phyloP scores from a whole-genome alignment of 2,329 filamentous ascomycete species.

The Aspergillus neoniger region DNA sequence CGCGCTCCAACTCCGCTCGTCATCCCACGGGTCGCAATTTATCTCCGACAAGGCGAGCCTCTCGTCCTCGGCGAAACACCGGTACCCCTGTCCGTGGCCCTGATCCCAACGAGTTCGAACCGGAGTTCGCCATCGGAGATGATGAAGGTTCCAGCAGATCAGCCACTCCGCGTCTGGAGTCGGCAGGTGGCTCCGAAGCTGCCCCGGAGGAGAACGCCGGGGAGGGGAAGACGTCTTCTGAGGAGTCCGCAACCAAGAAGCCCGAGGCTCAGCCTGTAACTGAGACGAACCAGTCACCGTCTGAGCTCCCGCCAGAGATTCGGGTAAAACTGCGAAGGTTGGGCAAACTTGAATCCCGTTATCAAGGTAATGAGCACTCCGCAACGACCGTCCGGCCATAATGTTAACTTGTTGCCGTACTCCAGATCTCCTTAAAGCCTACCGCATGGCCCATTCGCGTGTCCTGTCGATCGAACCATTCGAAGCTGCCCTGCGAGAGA shows the following conservation, averaged over 20 bases:
- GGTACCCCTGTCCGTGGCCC: conserved; percentile 59
- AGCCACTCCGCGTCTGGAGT: conserved; percentile 58
- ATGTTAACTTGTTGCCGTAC: not conserved
- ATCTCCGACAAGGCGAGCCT: conserved; percentile 31
- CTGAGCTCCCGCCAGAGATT: conserved; percentile 72
- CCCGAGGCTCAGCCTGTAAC: conserved; percentile 24
- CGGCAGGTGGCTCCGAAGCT: conserved; percentile 36
- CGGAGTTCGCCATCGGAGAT: conserved; percentile 83
- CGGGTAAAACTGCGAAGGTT: conserved; percentile 75
- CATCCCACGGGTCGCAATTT: conserved; percentile 35
- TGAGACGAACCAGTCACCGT: conserved; percentile 29
- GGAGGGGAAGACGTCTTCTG: conserved; percentile 25
- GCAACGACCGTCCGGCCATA: not conserved
- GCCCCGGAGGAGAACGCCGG: conserved; percentile 24
- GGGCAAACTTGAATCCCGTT: conserved; percentile 86
- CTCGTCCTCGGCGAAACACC: conserved; percentile 39
- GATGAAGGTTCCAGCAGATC: conserved; percentile 68
- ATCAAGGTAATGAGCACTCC: conserved; percentile 63
- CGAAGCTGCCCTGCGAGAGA: conserved; percentile 84
- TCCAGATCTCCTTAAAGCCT: conserved; percentile 85
- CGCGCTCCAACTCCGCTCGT: conserved; percentile 49
- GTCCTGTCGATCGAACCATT: conserved; percentile 89
- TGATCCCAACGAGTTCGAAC: conserved; percentile 85
- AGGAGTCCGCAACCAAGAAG: conserved; percentile 23
- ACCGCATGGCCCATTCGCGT: conserved; percentile 84